Evolutionary conservation across 164 flowering plant species (phyloP), one percentile per base, ranked within the genome.

Genomic region (Vitis riparia): DNA sequence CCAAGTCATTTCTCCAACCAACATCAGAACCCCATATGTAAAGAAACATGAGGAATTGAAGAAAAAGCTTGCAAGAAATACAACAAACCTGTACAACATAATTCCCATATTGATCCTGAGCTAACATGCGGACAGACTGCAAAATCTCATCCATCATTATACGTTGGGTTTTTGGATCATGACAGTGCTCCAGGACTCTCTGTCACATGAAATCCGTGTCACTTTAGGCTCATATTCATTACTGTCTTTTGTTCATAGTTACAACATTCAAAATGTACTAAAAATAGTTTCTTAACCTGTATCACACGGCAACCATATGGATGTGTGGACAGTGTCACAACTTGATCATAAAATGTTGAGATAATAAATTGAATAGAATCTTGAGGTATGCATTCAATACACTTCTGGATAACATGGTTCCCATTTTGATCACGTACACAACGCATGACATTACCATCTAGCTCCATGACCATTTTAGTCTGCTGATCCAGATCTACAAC

Each of bases 41-140:
- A 37, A 37, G 44, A 37, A 37, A 37, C 44, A 37, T 37, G 7
- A 37, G 6, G 6, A 37, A 37, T 37, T 37, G 5, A 37, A 3
- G 44, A 37, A 37, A 37, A 37, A 37, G 44, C 44, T 37, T 37
- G 44, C 44, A 37, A 37, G 19, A 17, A 51, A 11, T 49, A 56
- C 14, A 53, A 82, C 88, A 67, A 77, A 95, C 99, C 99, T 96
- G 99, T 71, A 96, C 87, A 73, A 95, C 98, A 82, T 96, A 96
- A 74, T 96, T 96, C 57, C 99, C 99, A 81, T 96, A 96, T 59
- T 96, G 99, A 73, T 96, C 98, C 71, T 90, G 97, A 19, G 98
- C 98, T 78, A 96, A 78, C 93, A 84, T 86, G 81, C 93, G 81
- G 59, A 93, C 93, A 71, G 86, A 80, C 65, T 71, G 77, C 83